Evolutionary conservation across 805 yeast genomes (phyloP), one percentile per base, ranked within the genome.

Genomic region (Spathaspora girioi): DNA sequence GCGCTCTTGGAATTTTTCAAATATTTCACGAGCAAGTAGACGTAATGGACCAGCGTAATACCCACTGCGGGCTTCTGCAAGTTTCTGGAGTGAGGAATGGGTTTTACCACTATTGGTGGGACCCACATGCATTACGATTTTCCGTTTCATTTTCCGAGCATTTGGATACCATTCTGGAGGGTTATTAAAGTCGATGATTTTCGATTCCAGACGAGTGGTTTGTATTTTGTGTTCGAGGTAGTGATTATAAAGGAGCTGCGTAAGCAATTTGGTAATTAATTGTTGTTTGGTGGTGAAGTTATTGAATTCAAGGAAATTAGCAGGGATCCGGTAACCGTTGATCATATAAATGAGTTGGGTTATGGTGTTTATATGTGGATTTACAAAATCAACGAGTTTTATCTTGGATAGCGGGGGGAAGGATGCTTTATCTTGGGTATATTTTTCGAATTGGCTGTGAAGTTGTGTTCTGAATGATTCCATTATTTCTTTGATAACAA

Each of bases 51-150:
- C 98, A 0, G 98, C 98, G 68, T 86, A 94, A 57, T 87, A 88
- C 0, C 99, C 99, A 17, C 83, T 77, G 31, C 82, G 75, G 14
- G 90, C 83, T 18, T 67, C 60, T 58, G 83, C 83, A 46, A 94
- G 74, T 50, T 82, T 77, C 59, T 86, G 76, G 45, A 94, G 70
- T 0, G 98, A 96, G 46, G 81, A 79, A 63, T 89, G 88, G 0
- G 98, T 94, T 62, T 94, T 94, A 11, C 99, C 99, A 57, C 94
- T 85, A 65, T 94, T 94, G 0, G 99, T 94, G 1, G 99, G 99
- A 0, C 99, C 99, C 10, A 94, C 89, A 65, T 94, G 99, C 83
- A 94, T 80, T n/a, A 87, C 78, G 46, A 94, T 77, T 47, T 86
- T 84, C 40, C 99, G 75, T 56, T 82, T 84, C 72, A 90, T 74